These are phyloP conservation scores for Neurospora pannonica DNA, from an alignment of 495 filamentous ascomycete species.

Conservation along the genomic window DNA sequence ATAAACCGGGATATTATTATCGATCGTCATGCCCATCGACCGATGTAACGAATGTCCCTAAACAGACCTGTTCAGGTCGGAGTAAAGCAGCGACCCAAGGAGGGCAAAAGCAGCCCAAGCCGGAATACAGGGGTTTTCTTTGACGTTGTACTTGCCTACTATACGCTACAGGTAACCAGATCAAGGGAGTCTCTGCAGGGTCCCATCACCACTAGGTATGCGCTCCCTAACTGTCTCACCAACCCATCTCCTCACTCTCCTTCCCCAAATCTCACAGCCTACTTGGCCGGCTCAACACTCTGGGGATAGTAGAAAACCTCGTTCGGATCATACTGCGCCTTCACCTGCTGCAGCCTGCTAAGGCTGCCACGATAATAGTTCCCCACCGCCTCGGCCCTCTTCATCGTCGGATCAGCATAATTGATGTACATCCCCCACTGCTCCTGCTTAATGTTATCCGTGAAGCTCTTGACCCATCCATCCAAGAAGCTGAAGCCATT, in stretches of 20 bases:
- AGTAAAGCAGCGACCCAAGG: background rate
- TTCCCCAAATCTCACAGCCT: no score
- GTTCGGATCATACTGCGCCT: slow-evolving; percentile 44
- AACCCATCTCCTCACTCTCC: no score
- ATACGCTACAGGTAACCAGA: no score
- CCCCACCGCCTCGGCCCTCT: slow-evolving; percentile 25
- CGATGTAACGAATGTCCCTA: background rate
- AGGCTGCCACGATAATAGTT: slow-evolving; percentile 47
- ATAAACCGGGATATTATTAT: background rate
- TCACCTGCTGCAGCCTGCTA: slow-evolving; percentile 42
- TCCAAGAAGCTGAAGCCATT: slow-evolving; percentile 28
- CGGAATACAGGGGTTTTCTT: no score
- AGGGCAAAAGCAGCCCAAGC: no score
- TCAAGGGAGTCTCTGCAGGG: no score
- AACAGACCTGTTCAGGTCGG: background rate
- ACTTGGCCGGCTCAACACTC: slow-evolving; percentile 34
- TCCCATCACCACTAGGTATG: no score
- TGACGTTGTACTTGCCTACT: background rate
- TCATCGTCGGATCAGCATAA: slow-evolving; percentile 33
- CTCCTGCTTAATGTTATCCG: slow-evolving; percentile 12
- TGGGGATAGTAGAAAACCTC: slow-evolving; percentile 58
- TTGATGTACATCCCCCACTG: slow-evolving; percentile 42
- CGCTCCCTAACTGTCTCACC: no score
- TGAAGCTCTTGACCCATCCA: slow-evolving; percentile 30
- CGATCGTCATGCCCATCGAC: background rate